phyloP scores from a whole-genome alignment of 257 asterid genomes.

The Osmanthus fragrans region DNA sequence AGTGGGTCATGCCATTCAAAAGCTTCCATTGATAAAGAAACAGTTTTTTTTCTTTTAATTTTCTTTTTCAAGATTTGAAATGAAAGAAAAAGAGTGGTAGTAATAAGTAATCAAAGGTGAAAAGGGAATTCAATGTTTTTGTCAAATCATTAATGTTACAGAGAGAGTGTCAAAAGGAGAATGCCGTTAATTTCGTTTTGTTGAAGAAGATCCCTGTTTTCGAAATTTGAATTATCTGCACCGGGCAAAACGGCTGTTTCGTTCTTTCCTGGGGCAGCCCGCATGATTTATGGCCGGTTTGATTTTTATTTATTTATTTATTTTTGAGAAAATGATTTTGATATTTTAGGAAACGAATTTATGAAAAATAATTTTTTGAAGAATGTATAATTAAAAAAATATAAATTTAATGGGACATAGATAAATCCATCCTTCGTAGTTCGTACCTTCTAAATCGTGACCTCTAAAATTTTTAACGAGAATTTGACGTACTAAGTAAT shows the following conservation, averaged over 20 bases:
- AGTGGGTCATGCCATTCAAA: constrained; percentile 69
- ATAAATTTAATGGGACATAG: too few species aligned
- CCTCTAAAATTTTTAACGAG: too few species aligned
- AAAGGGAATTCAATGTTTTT: constrained; percentile 42
- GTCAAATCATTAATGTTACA: constrained; percentile 22
- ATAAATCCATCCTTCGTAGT: too few species aligned
- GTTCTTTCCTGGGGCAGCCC: not conserved
- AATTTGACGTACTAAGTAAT: not conserved
- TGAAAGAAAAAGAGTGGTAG: constrained; percentile 21
- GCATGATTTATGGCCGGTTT: not conserved
- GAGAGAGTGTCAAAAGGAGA: constrained; percentile 31
- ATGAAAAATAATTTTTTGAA: too few species aligned
- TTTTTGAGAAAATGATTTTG: too few species aligned
- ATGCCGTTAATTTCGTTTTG: constrained; percentile 58
- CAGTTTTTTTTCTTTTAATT: constrained; percentile 5
- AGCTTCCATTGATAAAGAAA: constrained; percentile 48
- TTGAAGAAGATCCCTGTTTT: constrained; percentile 38
- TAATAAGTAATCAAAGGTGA: constrained; percentile 13
- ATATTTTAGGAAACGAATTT: too few species aligned
- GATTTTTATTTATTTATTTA: too few species aligned
- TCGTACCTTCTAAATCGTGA: too few species aligned
- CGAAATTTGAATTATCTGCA: constrained; percentile 56
- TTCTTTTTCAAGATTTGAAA: constrained; percentile 44
- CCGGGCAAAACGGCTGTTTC: constrained; percentile 17
- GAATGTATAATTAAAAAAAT: too few species aligned